phyloP scores from a whole-genome alignment of 1,139 yeast species.

The Blastobotrys elegans region DNA sequence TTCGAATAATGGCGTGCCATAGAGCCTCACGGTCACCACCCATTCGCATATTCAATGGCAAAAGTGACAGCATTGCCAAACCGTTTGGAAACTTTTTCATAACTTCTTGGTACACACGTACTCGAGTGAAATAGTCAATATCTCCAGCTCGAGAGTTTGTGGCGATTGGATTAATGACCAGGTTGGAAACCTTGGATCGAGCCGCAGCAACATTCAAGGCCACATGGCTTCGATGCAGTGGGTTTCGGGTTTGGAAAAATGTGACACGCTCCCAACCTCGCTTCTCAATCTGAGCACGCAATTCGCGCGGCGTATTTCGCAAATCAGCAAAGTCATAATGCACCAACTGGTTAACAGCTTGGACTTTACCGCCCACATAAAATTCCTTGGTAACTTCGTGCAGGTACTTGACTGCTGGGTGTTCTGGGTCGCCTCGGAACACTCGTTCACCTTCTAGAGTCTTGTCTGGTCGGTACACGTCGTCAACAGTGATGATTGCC shows the following conservation, averaged over 20 bases:
- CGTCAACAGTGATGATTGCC: constrained; percentile 75
- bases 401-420: constrained; percentile 82
- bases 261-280: constrained; percentile 89
- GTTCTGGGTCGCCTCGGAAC: constrained; percentile 96
- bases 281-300: constrained; percentile 73
- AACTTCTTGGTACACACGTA: constrained; percentile 88
- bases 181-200: constrained; percentile 66
- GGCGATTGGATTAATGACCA: constrained; percentile 93
- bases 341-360: constrained; percentile 77
- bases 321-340: constrained; percentile 88
- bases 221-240: constrained; percentile 98
- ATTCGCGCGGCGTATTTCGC: constrained; percentile 86
- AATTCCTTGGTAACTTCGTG: constrained; percentile 70
- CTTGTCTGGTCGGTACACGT: constrained; percentile 80
- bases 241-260: constrained; percentile 97
- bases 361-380: constrained; percentile 82
- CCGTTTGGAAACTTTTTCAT: constrained; percentile 91
- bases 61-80: constrained; percentile 79
- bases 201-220: constrained; percentile 96
- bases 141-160: constrained; percentile 98
- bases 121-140: constrained; percentile 96
- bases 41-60: constrained; percentile 98
- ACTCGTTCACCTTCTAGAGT: constrained; percentile 73
- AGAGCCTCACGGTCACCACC: constrained; percentile 98
- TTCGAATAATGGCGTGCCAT: constrained; percentile 97